Conservation (phyloP, 306 rosid species). For the Prunus mongolica region DNA sequence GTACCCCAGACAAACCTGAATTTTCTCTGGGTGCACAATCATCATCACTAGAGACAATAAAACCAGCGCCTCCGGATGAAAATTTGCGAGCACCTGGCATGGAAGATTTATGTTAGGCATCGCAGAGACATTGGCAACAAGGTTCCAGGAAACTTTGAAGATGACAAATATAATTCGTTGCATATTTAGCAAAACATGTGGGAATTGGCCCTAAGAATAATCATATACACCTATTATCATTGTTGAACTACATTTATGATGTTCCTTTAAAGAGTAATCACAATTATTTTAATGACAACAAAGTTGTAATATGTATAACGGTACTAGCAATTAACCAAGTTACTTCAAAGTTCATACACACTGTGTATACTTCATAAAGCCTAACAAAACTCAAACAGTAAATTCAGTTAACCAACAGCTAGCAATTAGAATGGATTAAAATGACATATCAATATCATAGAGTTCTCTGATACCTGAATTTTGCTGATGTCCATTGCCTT, state of each 20-base stretch:
- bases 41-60: constrained; percentile 21
- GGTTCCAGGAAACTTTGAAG: background rate
- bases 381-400: background rate
- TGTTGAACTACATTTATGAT: background rate
- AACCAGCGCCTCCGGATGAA: background rate
- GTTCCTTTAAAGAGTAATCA: background rate
- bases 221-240: background rate
- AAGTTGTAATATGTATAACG: background rate
- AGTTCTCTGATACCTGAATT: constrained; percentile 1
- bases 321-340: background rate
- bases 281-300: background rate
- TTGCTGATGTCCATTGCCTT: background rate
- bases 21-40: constrained; percentile 1
- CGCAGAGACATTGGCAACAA: background rate
- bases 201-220: background rate
- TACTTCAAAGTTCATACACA: background rate
- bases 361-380: background rate
- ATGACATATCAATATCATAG: background rate
- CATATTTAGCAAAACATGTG: background rate
- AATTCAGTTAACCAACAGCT: background rate
- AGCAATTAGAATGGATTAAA: background rate
- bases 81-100: constrained; percentile 13
- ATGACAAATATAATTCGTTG: background rate
- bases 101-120: background rate
- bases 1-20: background rate